Evolutionary conservation across 202 grass and related monocot genomes (phyloP), one percentile per base, ranked within the genome.

Genomic region (Schoenoplectus triqueter): DNA sequence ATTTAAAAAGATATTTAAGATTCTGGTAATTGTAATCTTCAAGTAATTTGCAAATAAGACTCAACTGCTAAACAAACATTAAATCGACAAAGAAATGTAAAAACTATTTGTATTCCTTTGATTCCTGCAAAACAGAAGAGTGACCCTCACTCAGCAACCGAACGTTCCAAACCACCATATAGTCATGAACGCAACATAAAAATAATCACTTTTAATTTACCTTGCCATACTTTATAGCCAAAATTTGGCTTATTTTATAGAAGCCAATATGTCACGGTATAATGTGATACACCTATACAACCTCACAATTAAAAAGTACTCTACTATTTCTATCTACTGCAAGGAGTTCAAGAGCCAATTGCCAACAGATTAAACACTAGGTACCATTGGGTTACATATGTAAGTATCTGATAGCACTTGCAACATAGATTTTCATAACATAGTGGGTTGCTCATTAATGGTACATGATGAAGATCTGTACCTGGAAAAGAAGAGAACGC

Each of bases 401-500:
- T 6, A 69, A 42, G 39, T 69, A 44, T 42, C 21, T 44, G 22
- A 39, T 15, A 17, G 7, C 42, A 71, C 14, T 71, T 71, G 41
- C 41, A 7, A 71, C 17, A 71, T 1, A 3, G 15, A 71, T 71
- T n/a, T 19, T 2, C 41, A 71, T 48, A 9, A 17, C 45, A 72
- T 18, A 49, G 44, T 7, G 19, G 45, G n/a, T 72, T 71, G 10
- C 44, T 3, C 2, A 48, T 1, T 71, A 71, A 13, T 19, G 0
- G 2, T 48, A 71, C 15, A 48, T 9, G 2, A 71, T 15, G 15
- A 71, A 48, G 11, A 87, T 81, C 79, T 81, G 64, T 73, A 97
- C 96, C 93, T 99, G 91, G 76, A 96, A 99, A 65, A 99, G 91
- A 86, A 99, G 92, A 0, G 96, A 94, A 22, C 94, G 87, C 19